Conservation (phyloP, 176 grass and related monocot genomes). For the Paspalum notatum region DNA sequence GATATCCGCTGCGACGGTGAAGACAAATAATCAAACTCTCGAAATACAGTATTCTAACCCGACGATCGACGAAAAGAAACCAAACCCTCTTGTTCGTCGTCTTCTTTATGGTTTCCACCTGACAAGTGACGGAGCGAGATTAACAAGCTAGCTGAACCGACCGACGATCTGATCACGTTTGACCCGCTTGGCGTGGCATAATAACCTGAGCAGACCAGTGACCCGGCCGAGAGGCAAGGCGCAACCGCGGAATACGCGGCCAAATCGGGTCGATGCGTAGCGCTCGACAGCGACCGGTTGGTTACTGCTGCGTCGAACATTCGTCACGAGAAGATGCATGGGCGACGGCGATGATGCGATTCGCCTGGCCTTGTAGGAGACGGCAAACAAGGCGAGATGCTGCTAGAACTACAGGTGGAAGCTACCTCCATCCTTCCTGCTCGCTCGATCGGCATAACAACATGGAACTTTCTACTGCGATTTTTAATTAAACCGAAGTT, state of each 20-base stretch:
- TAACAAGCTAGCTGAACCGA: background rate
- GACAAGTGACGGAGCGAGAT: background rate
- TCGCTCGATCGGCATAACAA: background rate
- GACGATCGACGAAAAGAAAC: too few species aligned
- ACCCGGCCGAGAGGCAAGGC: background rate
- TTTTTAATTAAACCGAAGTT: background rate
- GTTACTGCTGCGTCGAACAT: conserved; percentile 51
- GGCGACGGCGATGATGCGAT: background rate
- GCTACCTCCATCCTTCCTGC: background rate
- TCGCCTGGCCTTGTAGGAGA: background rate
- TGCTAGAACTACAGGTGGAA: background rate
- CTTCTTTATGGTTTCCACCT: background rate
- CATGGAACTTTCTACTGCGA: background rate
- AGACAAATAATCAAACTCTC: background rate
- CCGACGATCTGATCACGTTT: conserved; percentile 19
- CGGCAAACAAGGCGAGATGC: background rate
- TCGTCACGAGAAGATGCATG: background rate
- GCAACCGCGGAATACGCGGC: background rate
- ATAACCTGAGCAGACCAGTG: background rate
- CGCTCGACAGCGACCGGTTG: conserved; percentile 23
- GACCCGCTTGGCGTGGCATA: conserved; percentile 3
- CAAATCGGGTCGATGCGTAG: conserved; percentile 14
- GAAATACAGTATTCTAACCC: background rate
- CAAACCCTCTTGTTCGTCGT: too few species aligned
- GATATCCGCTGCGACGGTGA: background rate